Base-by-base conservation (phyloP, 1,284 basidiomycete genomes). In the Rhodotorula sp. region DNA sequence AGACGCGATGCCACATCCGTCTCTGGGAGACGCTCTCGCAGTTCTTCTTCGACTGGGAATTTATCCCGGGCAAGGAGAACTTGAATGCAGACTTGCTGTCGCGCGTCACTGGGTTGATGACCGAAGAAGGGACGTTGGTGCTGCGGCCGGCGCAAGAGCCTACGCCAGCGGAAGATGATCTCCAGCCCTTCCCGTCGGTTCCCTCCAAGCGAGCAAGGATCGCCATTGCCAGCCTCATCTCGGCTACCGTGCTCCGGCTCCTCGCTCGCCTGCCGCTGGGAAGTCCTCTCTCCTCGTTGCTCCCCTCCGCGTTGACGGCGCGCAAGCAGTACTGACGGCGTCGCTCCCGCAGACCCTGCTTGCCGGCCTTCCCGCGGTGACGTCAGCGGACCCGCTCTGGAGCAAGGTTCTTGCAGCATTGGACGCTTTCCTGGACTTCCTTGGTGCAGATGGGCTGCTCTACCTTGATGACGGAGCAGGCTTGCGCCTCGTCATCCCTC, bases 381-480 rank as follows among this genome's bases (percentile, higher is more conserved):
- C 53, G 15, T 8, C 54, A 8, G 36, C 32, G 34, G 46, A 79
- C 57, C 1, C 60, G 0, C 78, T 81, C 37, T 82, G 58, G 19
- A 67, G 57, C 34, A n/a, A 83, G 1, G 15, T 82, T 0, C 72
- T 71, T 12, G 55, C 80, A 0, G 8, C 59, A 0, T 48, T 82
- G 29, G 79, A 78, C 0, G 50, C 7, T 15, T 39, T 82, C 0
- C 66, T 83, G 39, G 39, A 39, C 3, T 80, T 74, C 56, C 39
- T 81, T 3, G 73, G 66, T 0, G 66, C 77, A 9, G 10, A 68
- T 1, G 76, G 69, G 0, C 37, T 56, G 3, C 27, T 7, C 17
- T 39, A 15, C 39, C 9, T 9, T 15, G 39, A 9, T 39, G 39
- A 39, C 39, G 39, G 39, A 7, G 39, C 15, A 15, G 15, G 15